These are phyloP conservation scores for Spathaspora gorwiae DNA, from an alignment of 805 yeast genomes.

Conservation along the genomic window DNA sequence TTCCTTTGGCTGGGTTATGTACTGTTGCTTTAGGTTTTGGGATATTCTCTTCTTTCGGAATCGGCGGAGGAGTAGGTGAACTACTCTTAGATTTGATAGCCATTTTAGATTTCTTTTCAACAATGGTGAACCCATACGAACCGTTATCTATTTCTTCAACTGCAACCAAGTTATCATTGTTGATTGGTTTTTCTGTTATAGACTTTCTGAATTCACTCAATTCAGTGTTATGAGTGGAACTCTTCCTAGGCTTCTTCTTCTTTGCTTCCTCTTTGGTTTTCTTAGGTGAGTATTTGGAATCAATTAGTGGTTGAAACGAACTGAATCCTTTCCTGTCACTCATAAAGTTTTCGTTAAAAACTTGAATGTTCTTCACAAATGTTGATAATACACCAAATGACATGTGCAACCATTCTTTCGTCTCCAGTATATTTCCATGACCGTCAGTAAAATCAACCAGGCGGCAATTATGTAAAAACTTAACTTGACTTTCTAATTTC, in stretches of 20 bases:
- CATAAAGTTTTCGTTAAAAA: slow-evolving; percentile 29
- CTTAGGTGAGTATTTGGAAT: slow-evolving; percentile 19
- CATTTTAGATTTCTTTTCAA: slow-evolving; percentile 15
- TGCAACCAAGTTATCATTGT: slow-evolving; percentile 15
- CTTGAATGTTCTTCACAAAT: slow-evolving; percentile 17
- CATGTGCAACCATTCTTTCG: slow-evolving; percentile 16
- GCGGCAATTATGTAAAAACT: slow-evolving; percentile 25
- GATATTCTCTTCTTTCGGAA: not conserved
- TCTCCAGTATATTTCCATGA: slow-evolving; percentile 10
- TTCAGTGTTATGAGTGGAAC: slow-evolving; percentile 18
- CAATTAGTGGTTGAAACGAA: slow-evolving; percentile 34
- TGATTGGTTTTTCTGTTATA: slow-evolving; percentile 11
- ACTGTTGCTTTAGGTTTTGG: not conserved
- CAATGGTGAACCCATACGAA: slow-evolving; percentile 23
- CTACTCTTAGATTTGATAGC: slow-evolving; percentile 10
- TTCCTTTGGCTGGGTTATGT: not conserved
- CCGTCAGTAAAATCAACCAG: slow-evolving; percentile 15
- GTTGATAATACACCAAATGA: slow-evolving; percentile 14
- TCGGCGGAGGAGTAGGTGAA: slow-evolving; percentile 6
- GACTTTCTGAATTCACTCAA: slow-evolving; percentile 22
- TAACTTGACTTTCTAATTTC: slow-evolving; percentile 24
- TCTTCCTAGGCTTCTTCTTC: slow-evolving; percentile 20
- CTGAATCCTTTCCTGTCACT: slow-evolving; percentile 28
- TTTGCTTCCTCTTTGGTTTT: slow-evolving; percentile 9
- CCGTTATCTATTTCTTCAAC: slow-evolving; percentile 12